Percentiles rank a stretch among this genome's conserved stretches.
These are phyloP conservation scores for Pelargonium nanum DNA, from an alignment of 345 rosid genomes.

Conservation along the genomic window DNA sequence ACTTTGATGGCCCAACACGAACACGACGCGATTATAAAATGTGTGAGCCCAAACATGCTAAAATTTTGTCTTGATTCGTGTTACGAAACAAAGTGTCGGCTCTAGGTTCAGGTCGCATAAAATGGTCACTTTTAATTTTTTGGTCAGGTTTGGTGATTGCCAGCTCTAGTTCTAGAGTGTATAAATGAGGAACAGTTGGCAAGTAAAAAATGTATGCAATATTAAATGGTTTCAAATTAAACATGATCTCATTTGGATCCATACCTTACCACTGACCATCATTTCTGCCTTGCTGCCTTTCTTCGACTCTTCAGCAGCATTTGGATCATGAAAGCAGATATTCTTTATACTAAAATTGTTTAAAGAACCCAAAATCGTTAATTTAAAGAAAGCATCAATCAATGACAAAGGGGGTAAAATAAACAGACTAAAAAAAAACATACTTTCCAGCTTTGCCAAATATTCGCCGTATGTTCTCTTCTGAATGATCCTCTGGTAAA, in stretches of 20 bases:
- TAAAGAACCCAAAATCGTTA: constrained; percentile 5
- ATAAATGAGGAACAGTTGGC: not conserved
- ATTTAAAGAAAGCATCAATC: constrained; percentile 5
- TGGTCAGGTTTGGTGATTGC: too few relatives aligned
- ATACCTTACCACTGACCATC: constrained; percentile 53
- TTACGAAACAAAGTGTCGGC: too few relatives aligned
- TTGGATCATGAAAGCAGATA: constrained; percentile 46
- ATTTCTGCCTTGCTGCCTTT: constrained; percentile 44
- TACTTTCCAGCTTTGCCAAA: constrained; percentile 82
- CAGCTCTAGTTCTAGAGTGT: not conserved
- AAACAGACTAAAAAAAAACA: constrained; percentile 7
- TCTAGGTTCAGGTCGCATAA: too few relatives aligned
- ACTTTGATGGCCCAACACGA: too few relatives aligned
- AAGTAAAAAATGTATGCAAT: not conserved
- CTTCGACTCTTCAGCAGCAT: constrained; percentile 43
- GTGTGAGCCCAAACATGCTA: too few relatives aligned
- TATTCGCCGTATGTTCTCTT: constrained; percentile 46
- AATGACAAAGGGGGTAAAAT: constrained; percentile 1
- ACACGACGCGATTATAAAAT: too few relatives aligned
- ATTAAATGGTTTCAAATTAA: not conserved
- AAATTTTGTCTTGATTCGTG: too few relatives aligned
- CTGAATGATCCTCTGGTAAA: constrained; percentile 80
- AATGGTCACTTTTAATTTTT: too few relatives aligned
- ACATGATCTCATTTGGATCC: not conserved
- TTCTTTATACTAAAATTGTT: constrained; percentile 43